Evolutionary conservation across 495 filamentous ascomycete genomes (phyloP).

Genomic region (Cudoniella acicularis): DNA sequence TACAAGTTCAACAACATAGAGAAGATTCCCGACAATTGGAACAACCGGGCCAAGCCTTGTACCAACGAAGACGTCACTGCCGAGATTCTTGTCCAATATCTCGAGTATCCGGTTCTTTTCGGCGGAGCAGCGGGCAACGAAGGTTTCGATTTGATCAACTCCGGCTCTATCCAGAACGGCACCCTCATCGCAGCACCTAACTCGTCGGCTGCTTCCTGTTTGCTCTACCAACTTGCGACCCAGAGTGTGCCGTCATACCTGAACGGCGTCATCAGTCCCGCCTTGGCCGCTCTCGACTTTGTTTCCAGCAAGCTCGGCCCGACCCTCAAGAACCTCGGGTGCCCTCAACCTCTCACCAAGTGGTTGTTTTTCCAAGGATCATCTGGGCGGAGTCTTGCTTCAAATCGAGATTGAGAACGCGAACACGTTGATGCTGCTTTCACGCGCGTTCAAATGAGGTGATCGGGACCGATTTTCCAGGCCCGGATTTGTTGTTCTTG

Average conservation of each 20-base stretch:
- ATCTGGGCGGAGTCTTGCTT: too few species aligned
- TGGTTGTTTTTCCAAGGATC: not conserved
- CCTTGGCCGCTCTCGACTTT: conserved; percentile 28
- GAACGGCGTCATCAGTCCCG: conserved; percentile 29
- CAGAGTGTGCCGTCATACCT: conserved; percentile 27
- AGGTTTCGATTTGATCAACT: conserved; percentile 31
- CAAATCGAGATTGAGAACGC: too few species aligned
- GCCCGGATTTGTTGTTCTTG: too few species aligned
- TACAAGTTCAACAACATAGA: conserved; percentile 33
- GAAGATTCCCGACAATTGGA: conserved; percentile 37
- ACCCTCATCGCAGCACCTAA: conserved; percentile 20
- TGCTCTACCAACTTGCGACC: conserved; percentile 37
- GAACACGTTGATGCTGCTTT: too few species aligned
- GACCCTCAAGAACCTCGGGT: conserved; percentile 30
- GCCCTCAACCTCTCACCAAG: conserved; percentile 23
- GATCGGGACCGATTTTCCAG: too few species aligned
- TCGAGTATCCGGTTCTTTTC: conserved; percentile 35
- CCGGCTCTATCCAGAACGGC: conserved; percentile 30
- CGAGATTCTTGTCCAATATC: conserved; percentile 33
- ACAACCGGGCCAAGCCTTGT: conserved; percentile 33
- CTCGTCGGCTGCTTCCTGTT: conserved; percentile 22
- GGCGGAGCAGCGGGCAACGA: conserved; percentile 33
- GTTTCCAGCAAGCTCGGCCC: conserved; percentile 23
- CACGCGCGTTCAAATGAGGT: too few species aligned
- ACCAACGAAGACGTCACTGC: conserved; percentile 25